A percentile compares a stretch with the other conserved stretches of the same genome.
phyloP scores from a whole-genome alignment of 768 basidiomycete species.

The Dacryopinax primogenitus region DNA sequence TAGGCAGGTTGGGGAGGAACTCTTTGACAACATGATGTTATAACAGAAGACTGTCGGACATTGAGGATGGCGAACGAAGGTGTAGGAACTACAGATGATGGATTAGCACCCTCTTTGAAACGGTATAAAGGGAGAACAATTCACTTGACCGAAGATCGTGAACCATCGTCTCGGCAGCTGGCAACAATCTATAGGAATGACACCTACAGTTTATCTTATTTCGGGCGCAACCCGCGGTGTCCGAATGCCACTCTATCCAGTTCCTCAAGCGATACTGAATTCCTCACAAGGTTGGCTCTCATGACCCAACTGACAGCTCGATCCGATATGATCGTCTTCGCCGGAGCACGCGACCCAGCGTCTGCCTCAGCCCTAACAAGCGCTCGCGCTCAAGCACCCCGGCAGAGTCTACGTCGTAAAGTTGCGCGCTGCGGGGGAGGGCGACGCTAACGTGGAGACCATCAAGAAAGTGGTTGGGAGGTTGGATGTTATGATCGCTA shows the following conservation, averaged over 20 bases:
- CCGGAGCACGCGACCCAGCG: conserved; percentile 15
- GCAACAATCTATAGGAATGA: not conserved
- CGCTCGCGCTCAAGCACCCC: conserved; percentile 4
- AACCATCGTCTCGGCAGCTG: too few species aligned
- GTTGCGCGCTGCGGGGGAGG: conserved; percentile 14
- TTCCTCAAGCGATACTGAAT: conserved; percentile 14
- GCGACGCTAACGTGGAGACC: conserved; percentile 10
- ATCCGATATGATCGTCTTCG: conserved; percentile 15
- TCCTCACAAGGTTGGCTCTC: conserved; percentile 11
- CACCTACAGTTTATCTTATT: conserved; percentile 10
- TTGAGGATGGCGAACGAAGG: too few species aligned
- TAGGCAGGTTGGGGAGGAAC: too few species aligned
- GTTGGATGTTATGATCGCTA: conserved; percentile 20
- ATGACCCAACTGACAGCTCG: conserved; percentile 5
- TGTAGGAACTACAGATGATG: too few species aligned
- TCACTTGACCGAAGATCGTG: too few species aligned
- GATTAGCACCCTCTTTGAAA: too few species aligned
- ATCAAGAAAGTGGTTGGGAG: conserved; percentile 15
- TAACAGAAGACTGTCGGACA: too few species aligned
- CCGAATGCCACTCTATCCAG: not conserved
- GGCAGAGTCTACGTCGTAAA: conserved; percentile 15
- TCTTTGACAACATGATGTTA: too few species aligned
- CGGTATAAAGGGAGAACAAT: too few species aligned
- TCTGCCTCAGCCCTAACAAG: conserved; percentile 7
- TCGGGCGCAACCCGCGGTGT: not conserved